Evolutionary conservation across 176 grass and related monocot genomes (phyloP).

Genomic region (Tuctoria greenei): DNA sequence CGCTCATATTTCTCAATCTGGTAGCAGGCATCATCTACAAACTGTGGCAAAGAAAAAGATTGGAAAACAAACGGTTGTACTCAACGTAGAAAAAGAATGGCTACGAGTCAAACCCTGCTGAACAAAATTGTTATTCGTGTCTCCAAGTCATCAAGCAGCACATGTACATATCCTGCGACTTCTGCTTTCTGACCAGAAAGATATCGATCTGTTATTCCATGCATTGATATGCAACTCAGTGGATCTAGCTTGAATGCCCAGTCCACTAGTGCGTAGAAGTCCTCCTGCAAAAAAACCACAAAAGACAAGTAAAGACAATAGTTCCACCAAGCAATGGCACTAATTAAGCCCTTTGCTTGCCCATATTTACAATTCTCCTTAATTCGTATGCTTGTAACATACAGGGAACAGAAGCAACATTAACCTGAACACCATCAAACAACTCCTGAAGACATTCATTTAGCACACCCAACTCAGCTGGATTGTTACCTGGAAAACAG

Average conservation of each 20-base stretch:
- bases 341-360: neutral
- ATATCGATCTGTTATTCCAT: constrained; percentile 89
- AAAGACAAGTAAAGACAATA: constrained; percentile 25
- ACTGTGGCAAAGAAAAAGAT: constrained; percentile 48
- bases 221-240: constrained; percentile 88
- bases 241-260: constrained; percentile 91
- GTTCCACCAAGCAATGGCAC: constrained; percentile 3
- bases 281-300: constrained; percentile 63
- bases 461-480: constrained; percentile 57
- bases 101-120: constrained; percentile 56
- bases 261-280: constrained; percentile 74
- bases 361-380: neutral
- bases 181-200: constrained; percentile 87
- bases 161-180: constrained; percentile 74
- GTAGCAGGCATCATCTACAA: constrained; percentile 92
- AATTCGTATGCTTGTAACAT: neutral
- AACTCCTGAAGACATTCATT: constrained; percentile 78
- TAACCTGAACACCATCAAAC: constrained; percentile 83
- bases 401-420: constrained; percentile 4
- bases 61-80: constrained; percentile 19
- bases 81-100: neutral
- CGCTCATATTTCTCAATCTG: constrained; percentile 90
- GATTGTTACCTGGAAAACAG: constrained; percentile 46
- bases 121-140: constrained; percentile 72
- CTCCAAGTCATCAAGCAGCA: constrained; percentile 85